These are phyloP conservation scores for Wickerhamiella parazyma DNA, from an alignment of 805 yeast species.

Conservation along the genomic window DNA sequence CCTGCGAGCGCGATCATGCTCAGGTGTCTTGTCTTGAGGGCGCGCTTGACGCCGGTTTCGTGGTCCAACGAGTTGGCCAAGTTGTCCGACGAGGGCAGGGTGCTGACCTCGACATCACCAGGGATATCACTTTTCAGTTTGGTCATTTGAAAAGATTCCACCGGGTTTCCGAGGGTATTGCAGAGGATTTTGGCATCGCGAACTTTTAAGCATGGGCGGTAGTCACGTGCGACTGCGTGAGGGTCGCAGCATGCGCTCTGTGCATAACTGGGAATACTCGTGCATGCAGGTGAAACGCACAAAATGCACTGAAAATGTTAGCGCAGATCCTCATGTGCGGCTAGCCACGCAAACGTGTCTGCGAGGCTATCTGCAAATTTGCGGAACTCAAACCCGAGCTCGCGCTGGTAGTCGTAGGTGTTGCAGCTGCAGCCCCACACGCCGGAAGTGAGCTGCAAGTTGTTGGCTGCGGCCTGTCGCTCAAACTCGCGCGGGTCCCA, in stretches of 20 bases:
- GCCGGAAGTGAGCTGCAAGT: neutral
- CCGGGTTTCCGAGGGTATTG: neutral
- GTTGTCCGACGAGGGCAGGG: neutral
- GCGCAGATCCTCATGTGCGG: neutral
- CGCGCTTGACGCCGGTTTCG: slow-evolving; percentile 27
- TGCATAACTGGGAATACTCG: no score
- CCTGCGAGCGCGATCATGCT: slow-evolving; percentile 79
- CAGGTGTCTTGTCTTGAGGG: slow-evolving; percentile 49
- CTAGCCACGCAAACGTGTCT: slow-evolving; percentile 3
- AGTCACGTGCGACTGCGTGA: no score
- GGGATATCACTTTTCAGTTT: neutral
- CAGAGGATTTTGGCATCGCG: no score
- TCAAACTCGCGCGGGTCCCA: neutral
- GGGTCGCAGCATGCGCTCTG: no score
- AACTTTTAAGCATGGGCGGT: no score
- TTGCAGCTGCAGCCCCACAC: neutral
- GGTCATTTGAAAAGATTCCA: no score
- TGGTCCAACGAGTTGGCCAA: slow-evolving; percentile 21
- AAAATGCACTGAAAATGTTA: no score
- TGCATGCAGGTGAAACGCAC: no score
- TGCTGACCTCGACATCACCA: slow-evolving; percentile 1
- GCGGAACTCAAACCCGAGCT: neutral
- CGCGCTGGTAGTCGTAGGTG: neutral
- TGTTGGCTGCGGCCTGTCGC: neutral
- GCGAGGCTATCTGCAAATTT: neutral